Evolutionary conservation across 768 basidiomycete species (phyloP), one percentile per base, ranked within the genome.

Genomic region (Calocera cornea): DNA sequence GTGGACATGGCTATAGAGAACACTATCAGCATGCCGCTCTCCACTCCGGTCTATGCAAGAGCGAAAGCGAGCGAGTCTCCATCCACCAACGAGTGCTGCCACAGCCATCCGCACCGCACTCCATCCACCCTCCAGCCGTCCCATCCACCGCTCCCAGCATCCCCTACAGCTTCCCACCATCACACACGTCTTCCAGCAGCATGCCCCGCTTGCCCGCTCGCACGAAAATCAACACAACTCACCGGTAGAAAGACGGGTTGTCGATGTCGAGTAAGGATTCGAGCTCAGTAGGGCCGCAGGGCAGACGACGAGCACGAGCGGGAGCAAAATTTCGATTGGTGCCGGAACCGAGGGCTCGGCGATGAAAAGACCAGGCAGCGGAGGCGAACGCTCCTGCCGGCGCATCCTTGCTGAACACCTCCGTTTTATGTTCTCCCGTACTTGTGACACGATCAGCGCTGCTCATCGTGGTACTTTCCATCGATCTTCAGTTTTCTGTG

Each of bases 181-280:
- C 54, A 5, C 31, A 5, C 54, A 60, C 31, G 44, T 5, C 14
- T 2, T 33, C 7, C 54, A 12, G 10, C 14, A 27, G 31, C 2
- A 10, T 60, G 14, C 54, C 8, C 11, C 27, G 16, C 5, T 19
- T 27, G 54, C 54, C 24, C 54, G 8, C 19, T 47, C 54, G 54
- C 24, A 29, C 54, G 66, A 60, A 17, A 64, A 44, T 33, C 1
- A 41, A 27, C 29, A 67, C 41, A 34, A 64, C 66, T 54, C 31
- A 66, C 71, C 14, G 73, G 73, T 54, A 72, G 70, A 68, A 65
- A 73, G 63, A n/a, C 36, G 65, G 11, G 65, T 44, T 40, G 54
- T 60, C 54, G 54, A 33, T 60, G 54, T 60, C 54, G 54, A 60
- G 2, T 47, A 41, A 19, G 44, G 54, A 60, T 12, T 8, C 14